Evolutionary conservation across 305 asterid species (phyloP), one percentile per base, ranked within the genome.

Genomic region (Plantago rigida): DNA sequence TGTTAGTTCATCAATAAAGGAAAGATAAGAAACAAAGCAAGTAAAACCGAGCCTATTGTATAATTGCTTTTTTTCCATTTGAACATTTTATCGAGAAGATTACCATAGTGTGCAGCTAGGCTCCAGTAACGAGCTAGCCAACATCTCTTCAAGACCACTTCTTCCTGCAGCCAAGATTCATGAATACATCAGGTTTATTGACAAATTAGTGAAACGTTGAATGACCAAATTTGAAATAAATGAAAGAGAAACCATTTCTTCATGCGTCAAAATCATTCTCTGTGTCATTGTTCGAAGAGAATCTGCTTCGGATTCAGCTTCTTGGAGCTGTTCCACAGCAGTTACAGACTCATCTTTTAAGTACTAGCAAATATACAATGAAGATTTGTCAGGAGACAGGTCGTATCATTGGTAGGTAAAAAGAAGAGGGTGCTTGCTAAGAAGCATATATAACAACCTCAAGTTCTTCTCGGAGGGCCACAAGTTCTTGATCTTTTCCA

Each of bases 121-220:
- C 89, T 78, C 99, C 99, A 93, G 62, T 93, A 93, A 62, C 99
- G 97, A 78, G 99, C 88, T 72, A 93, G 97, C 99, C 99, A 93
- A 68, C 99, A 93, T 80, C 97, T 87, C 87, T 93, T 93, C 67
- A 93, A 56, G 71, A 89, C 99, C 63, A 93, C 96, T 79, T 89
- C 99, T 84, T 93, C 99, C 99, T 93, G 67, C 15, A 77, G 61
- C 19, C 46, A 39, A 22, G 57, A 60, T 52, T 15, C 45, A 69
- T 64, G 56, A 73, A 66, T 41, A 28, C 60, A 68, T 58, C 41
- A 64, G n/a, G 62, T 36, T 36, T 62, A 57, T 62, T 17, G 52
- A 24, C 51, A 55, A 65, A 41, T 26, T 64, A 52, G 60, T 48
- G 36, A 56, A 61, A 47, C 12, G 64, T 46, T 15, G 47, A 42